phyloP scores from a whole-genome alignment of 805 yeast genomes.

The Saturnispora saitoi region DNA sequence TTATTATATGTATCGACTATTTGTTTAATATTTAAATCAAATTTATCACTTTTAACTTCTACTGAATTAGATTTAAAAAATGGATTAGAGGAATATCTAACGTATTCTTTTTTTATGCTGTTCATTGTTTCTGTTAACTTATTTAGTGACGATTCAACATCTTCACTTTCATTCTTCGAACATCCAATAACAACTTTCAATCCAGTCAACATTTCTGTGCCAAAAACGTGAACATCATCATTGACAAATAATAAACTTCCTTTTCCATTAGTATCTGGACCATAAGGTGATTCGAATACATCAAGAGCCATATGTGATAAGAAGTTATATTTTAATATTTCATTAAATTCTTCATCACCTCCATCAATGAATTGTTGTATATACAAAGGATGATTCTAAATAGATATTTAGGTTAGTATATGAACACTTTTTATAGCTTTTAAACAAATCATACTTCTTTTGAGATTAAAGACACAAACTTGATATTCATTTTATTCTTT shows the following conservation, averaged over 20 bases:
- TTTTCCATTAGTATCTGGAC: constrained; percentile 26
- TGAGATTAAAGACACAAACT: constrained; percentile 50
- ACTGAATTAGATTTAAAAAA: constrained; percentile 34
- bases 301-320: constrained; percentile 72
- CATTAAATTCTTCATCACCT: constrained; percentile 24
- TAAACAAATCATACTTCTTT: constrained; percentile 32
- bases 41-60: constrained; percentile 23
- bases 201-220: constrained; percentile 61
- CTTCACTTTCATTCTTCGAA: background rate
- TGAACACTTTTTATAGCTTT: background rate
- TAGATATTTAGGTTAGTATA: background rate
- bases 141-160: constrained; percentile 7
- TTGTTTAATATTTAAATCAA: constrained; percentile 23
- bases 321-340: constrained; percentile 54
- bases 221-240: constrained; percentile 60
- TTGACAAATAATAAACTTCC: constrained; percentile 46
- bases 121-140: constrained; percentile 27
- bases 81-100: constrained; percentile 54
- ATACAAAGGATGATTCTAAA: constrained; percentile 46
- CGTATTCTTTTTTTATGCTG: constrained; percentile 44
- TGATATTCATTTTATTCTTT: constrained; percentile 29
- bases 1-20: constrained; percentile 22
- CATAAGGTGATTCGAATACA: constrained; percentile 46
- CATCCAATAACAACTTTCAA: constrained; percentile 56
- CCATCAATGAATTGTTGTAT: constrained; percentile 42